Base-by-base conservation (phyloP, 331 rosid species). In the Rosa hybrid region DNA sequence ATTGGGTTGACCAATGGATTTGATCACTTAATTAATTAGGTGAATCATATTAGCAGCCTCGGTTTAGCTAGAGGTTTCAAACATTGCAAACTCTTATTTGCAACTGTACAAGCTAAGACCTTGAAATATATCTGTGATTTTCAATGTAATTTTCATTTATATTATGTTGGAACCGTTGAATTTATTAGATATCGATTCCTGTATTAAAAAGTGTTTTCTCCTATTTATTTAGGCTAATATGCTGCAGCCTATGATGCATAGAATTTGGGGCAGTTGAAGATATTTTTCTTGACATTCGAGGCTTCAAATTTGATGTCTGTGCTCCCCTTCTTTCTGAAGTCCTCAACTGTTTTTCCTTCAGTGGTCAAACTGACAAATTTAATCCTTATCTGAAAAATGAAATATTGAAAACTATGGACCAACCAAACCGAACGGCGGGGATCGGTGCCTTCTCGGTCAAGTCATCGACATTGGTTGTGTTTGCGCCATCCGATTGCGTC, bases 401-500 rank as follows among this genome's bases (percentile, higher is more conserved):
- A 34, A 34, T 2, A 34, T 34, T 34, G 38, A 34, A 34, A 34
- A 34, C 38, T 34, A 45, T 45, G 12, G 12, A 11, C 16, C 12
- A 12, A 49, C 38, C 12, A 12, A 49, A 49, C n/a, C 64, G 25
- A 51, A 82, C 75, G 65, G 80, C 11, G 27, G 74, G n/a, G 60
- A 71, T 68, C 12, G 49, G 67, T 34, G 30, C 46, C 57, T 81
- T 75, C 71, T 78, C 77, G 41, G 64, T 65, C 4, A 78, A 59
- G 50, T 12, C 84, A 39, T 44, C 51, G 17, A 8, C 81, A 51
- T 48, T 34, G 0, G 78, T 64, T 68, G 60, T 51, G 27, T 68
- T 68, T 67, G 49, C 34, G 42, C 57, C 13, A 4, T 85, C 86
- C 1, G 87, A 59, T 45, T 72, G 77, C 6, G 81, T 34, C 1